These are phyloP conservation scores for Lunularia cruciata DNA, from an alignment of 225 moss, liverwort and hornwort species.

Conservation along the genomic window DNA sequence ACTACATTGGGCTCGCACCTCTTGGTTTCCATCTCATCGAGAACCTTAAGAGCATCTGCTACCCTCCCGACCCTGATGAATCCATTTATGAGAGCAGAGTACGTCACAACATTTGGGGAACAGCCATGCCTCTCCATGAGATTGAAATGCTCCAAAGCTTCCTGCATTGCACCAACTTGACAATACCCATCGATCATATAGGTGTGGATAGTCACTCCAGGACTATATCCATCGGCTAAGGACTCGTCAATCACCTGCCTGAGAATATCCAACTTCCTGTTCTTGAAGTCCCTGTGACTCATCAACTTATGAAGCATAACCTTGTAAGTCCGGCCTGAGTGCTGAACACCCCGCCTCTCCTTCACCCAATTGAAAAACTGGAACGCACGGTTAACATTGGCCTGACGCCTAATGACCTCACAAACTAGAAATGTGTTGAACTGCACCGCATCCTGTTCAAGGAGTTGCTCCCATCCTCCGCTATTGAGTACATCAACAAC, in stretches of 20 bases:
- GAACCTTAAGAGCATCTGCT: constrained; percentile 19
- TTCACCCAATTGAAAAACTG: constrained; percentile 37
- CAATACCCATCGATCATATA: constrained; percentile 34
- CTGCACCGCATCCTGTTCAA: constrained; percentile 20
- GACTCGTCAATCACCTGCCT: constrained; percentile 24
- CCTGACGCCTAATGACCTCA: constrained; percentile 34
- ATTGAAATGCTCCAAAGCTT: constrained; percentile 24
- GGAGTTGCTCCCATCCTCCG: constrained; percentile 27
- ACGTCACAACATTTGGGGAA: constrained; percentile 42
- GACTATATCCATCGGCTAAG: constrained; percentile 30
- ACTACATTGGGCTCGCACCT: constrained; percentile 42
- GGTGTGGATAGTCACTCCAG: constrained; percentile 36
- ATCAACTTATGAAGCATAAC: constrained; percentile 34
- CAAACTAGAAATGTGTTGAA: constrained; percentile 9
- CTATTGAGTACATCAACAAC: constrained; percentile 20
- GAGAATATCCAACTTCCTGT: constrained; percentile 15
- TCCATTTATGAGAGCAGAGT: constrained; percentile 34
- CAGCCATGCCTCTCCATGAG: constrained; percentile 27
- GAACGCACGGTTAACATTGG: constrained; percentile 22
- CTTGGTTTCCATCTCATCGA: constrained; percentile 30
- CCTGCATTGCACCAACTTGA: constrained; percentile 23
- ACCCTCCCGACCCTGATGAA: constrained; percentile 26
- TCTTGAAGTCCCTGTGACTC: constrained; percentile 6
- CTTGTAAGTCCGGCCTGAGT: constrained; percentile 37
- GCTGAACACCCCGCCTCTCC: constrained; percentile 25